Base-by-base conservation (phyloP, 768 basidiomycete species). In the Psilocybe cyanescens region DNA sequence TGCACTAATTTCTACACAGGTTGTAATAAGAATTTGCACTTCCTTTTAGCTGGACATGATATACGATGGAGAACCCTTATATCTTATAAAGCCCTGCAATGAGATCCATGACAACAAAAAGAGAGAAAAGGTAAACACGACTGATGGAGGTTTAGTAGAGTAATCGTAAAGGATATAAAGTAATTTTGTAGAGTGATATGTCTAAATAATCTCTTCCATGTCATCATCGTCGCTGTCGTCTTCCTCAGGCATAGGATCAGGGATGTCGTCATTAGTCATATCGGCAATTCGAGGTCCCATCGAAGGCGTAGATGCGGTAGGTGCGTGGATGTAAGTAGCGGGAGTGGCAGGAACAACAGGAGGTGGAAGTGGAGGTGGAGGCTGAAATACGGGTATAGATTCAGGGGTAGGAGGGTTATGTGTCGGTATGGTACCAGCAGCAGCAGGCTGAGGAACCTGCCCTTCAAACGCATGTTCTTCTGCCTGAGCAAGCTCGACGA, bases 401-500 rank as follows among this genome's bases (percentile, higher is more conserved):
- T 41, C 49, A 5, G 64, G 61, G 8, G 45, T 54, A 39, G 59
- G 56, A 17, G 55, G 51, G 58, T 31, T 47, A 47, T 28, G 50
- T 19, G 12, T 45, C 17, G 51, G 17, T 3, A 54, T 28, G 11
- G 58, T 50, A 24, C 24, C 24, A 4, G 54, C 12, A 28, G 47
- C 58, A 63, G 54, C 29, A 45, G 51, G n/a, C 30, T 57, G 60
- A 5, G 31, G 16, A 56, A 17, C 45, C 39, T 30, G 45, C 17
- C 30, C 48, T 8, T 17, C 35, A 35, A 31, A 60, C 12, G 63
- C 62, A 31, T 58, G 71, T 33, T 76, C 76, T 35, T 79, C 78
- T 28, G 73, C 75, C 55, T 85, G 83, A 12, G 83, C 86, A 50
- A 91, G 77, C 70, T 91, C 91, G 28, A 84, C 83, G 28, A 93